These are phyloP conservation scores for Micractinium conductrix DNA, from an alignment of 139 green algal species.

Conservation along the genomic window DNA sequence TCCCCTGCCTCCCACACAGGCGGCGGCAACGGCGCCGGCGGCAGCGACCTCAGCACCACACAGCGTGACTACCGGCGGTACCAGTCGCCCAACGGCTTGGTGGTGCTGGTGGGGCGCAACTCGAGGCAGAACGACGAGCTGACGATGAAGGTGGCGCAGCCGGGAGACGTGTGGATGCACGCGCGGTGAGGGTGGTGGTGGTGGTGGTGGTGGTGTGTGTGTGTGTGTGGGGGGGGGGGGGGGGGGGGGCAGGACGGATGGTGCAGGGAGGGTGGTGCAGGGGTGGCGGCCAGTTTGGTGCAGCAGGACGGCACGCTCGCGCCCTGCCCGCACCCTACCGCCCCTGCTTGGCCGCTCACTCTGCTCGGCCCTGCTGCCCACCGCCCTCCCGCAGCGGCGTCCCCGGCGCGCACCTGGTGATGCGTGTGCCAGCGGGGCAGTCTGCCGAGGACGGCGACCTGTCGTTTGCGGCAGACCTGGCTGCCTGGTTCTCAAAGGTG, in stretches of 20 bases:
- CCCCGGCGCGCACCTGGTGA: slow-evolving; percentile 37
- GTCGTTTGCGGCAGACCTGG: slow-evolving; percentile 74
- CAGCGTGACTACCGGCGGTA: slow-evolving; percentile 59
- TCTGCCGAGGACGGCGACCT: slow-evolving; percentile 54
- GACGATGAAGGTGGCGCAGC: slow-evolving; percentile 65
- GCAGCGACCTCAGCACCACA: neutral
- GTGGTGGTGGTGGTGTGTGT: too few species aligned
- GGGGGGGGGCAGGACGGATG: too few species aligned
- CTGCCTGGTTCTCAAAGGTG: slow-evolving; percentile 76
- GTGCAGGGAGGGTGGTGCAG: too few species aligned
- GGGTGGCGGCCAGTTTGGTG: too few species aligned
- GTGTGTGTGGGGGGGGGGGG: too few species aligned
- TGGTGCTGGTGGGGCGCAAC: slow-evolving; percentile 83
- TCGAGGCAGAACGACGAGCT: slow-evolving; percentile 91
- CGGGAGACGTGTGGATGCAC: slow-evolving; percentile 89
- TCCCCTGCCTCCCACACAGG: too few species aligned
- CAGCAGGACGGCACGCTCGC: neutral
- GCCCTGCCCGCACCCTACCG: too few species aligned
- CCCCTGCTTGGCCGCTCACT: too few species aligned
- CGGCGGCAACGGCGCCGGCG: neutral
- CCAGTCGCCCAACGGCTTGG: slow-evolving; percentile 65
- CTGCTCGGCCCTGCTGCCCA: neutral
- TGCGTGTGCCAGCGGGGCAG: slow-evolving; percentile 2
- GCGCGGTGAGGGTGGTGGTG: slow-evolving; percentile 47
- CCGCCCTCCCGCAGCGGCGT: neutral